Conservation (phyloP, 306 rosid genomes). For the Begonia peltatifolia region DNA sequence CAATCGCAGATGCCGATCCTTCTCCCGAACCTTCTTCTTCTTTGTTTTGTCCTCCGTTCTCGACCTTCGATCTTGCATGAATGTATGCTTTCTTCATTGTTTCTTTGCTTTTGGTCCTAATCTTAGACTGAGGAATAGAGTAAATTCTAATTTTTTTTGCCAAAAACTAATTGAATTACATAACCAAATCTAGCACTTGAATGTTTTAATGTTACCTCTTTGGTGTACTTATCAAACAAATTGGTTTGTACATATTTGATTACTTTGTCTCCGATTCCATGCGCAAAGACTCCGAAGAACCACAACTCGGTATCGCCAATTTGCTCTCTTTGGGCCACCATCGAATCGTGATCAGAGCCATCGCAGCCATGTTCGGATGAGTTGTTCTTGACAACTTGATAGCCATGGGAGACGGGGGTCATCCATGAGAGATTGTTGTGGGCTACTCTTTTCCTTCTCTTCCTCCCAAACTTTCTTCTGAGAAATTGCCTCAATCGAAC, state of each 20-base stretch:
- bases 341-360: slow-evolving; percentile 30
- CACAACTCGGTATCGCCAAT: slow-evolving; percentile 47
- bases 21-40: slow-evolving; percentile 26
- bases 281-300: slow-evolving; percentile 66
- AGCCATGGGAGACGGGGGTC: slow-evolving; percentile 70
- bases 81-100: slow-evolving; percentile 54
- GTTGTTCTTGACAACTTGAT: slow-evolving; percentile 25
- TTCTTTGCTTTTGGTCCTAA: slow-evolving; percentile 43
- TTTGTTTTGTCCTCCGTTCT: slow-evolving; percentile 21
- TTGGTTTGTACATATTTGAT: slow-evolving; percentile 54
- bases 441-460: slow-evolving; percentile 14
- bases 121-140: slow-evolving; percentile 17
- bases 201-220: slow-evolving; percentile 26
- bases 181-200: neutral
- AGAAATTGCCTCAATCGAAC: slow-evolving; percentile 29
- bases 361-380: slow-evolving; percentile 14
- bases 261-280: slow-evolving; percentile 42
- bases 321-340: slow-evolving; percentile 68
- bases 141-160: neutral
- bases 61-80: slow-evolving; percentile 33
- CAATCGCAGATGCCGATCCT: slow-evolving; percentile 50
- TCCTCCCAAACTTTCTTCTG: slow-evolving; percentile 18
- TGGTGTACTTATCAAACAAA: slow-evolving; percentile 49
- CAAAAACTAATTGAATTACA: neutral
- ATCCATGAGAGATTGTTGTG: slow-evolving; percentile 48